These are phyloP conservation scores for Citrullus colocynthis DNA, from an alignment of 306 rosid genomes.

Conservation along the genomic window DNA sequence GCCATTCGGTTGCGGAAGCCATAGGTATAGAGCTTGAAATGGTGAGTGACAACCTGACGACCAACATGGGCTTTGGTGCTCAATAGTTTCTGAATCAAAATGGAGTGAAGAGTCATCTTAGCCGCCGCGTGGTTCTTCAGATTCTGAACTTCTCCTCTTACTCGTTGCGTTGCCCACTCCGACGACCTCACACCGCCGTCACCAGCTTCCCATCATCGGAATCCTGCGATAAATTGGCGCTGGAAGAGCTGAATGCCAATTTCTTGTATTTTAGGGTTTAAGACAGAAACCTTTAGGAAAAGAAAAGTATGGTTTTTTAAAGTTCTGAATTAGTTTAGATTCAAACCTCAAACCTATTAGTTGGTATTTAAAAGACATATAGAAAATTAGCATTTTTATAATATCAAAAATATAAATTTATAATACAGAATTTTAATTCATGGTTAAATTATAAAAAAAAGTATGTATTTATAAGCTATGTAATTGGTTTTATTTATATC, in stretches of 20 bases:
- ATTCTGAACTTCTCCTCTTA: not conserved
- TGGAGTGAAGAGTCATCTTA: constrained; percentile 56
- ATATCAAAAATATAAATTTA: too few relatives aligned
- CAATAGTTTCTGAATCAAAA: constrained; percentile 57
- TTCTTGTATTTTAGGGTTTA: not conserved
- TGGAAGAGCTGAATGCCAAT: not conserved
- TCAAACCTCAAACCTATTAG: too few relatives aligned
- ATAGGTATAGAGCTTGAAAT: constrained; percentile 55
- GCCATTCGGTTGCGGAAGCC: constrained; percentile 64
- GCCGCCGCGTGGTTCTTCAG: not conserved
- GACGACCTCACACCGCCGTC: not conserved
- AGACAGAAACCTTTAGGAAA: not conserved
- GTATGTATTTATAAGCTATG: too few relatives aligned
- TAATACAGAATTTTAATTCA: too few relatives aligned
- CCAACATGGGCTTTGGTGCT: constrained; percentile 74
- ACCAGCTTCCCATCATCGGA: not conserved
- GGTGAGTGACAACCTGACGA: constrained; percentile 43
- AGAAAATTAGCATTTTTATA: too few relatives aligned
- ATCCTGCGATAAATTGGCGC: not conserved
- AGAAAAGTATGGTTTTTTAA: too few relatives aligned
- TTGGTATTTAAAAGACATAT: too few relatives aligned
- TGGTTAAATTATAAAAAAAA: too few relatives aligned
- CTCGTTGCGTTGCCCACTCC: not conserved
- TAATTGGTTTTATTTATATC: too few relatives aligned
- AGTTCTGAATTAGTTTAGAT: too few relatives aligned